These are phyloP conservation scores for Puccinellia tenuiflora DNA, from an alignment of 176 grass and related monocot genomes.

Conservation along the genomic window DNA sequence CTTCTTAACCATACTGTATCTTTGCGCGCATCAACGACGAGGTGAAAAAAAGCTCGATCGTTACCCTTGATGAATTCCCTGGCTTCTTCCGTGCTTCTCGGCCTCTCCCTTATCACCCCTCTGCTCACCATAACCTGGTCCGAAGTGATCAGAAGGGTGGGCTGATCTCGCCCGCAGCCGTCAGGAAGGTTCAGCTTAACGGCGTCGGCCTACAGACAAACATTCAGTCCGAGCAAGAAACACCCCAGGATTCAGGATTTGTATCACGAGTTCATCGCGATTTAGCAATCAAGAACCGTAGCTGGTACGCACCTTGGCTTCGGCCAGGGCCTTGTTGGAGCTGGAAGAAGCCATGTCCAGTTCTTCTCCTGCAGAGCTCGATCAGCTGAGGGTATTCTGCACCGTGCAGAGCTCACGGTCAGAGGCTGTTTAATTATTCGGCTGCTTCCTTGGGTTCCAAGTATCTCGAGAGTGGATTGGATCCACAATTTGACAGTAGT, in stretches of 20 bases:
- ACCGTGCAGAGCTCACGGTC: neutral
- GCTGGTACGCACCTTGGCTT: constrained; percentile 52
- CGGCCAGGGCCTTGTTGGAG: constrained; percentile 42
- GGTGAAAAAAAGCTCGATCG: too few relatives aligned
- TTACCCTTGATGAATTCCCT: constrained; percentile 74
- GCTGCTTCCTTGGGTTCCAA: constrained; percentile 19
- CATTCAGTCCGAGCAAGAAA: neutral
- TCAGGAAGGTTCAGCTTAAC: constrained; percentile 34
- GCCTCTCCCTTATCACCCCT: constrained; percentile 60
- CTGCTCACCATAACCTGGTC: constrained; percentile 75
- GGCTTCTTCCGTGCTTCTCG: constrained; percentile 52
- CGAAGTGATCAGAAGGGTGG: constrained; percentile 53
- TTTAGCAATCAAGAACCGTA: neutral
- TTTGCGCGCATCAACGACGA: too few relatives aligned
- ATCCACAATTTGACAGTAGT: neutral
- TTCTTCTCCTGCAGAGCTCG: neutral
- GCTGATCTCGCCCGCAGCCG: neutral
- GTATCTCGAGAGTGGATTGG: neutral
- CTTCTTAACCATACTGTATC: neutral
- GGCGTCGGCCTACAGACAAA: constrained; percentile 48
- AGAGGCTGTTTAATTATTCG: neutral
- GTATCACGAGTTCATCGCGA: neutral
- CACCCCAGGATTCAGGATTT: neutral
- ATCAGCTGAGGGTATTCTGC: neutral
- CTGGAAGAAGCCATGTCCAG: constrained; percentile 1